Evolutionary conservation across 2,329 filamentous ascomycete species (phyloP), one percentile per base, ranked within the genome.

Genomic region (Epichloe sylvatica): DNA sequence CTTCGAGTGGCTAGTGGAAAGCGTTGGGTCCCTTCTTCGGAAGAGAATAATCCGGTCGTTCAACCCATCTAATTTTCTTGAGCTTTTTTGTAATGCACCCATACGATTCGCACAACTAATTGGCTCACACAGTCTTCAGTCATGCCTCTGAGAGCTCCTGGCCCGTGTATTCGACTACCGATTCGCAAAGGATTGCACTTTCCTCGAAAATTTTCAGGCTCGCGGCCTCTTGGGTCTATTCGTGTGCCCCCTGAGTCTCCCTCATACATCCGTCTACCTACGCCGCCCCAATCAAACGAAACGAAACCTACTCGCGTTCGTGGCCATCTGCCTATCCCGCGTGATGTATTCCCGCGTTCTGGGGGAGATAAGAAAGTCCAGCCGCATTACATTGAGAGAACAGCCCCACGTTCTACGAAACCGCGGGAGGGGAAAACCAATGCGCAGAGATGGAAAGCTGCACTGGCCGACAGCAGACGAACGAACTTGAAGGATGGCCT

Each of bases 171-270:
- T 11, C 57, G 62, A 54, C 57, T 57, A 42, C 53, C 56, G 45
- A 50, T 59, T 40, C 56, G 58, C 44, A 61, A 60, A 47, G 55
- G 61, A 48, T 46, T 58, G n/a, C 38, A 52, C 39, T 48, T 55
- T 13, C 53, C 59, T n/a, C 60, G 64, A 51, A 54, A 55, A 35
- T 64, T 69, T 51, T 66, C 65, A 21, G 62, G 61, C 7, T 64
- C 64, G 23, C 55, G 62, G 47, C 55, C 64, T 44, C 65, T 67
- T 60, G 51, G 62, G 61, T 68, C 68, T 46, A 72, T 78, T 52
- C 70, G 72, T 44, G 85, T 90, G 55, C 83, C 84, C 17, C 91
- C 92, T 45, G 86, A 96, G 64, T 94, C 89, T 36, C 91, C 92
- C 44, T 77, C 78, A 55, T 97, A 85, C 72, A 85, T 97, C 68